Percentiles rank a stretch among this genome's conserved stretches.
Conservation (phyloP, 2,329 filamentous ascomycete genomes). For the Hypoxylon sp. region DNA sequence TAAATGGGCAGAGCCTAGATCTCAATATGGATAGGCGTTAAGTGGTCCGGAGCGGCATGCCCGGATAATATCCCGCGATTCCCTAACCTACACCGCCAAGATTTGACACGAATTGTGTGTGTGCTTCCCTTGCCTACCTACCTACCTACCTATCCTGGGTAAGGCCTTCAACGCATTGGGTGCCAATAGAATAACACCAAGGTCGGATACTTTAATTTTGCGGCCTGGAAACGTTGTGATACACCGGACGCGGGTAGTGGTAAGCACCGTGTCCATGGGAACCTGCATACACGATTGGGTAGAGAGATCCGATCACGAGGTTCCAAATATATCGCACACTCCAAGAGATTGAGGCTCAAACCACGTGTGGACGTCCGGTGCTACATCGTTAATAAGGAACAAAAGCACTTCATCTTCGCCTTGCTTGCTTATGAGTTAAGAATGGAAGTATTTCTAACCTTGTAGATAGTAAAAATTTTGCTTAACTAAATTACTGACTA, state of each 20-base stretch:
- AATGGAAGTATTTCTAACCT: not conserved
- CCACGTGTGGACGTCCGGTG: slow-evolving; percentile 8
- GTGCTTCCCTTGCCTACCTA: not conserved
- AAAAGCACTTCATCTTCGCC: not conserved
- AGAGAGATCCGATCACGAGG: slow-evolving; percentile 12
- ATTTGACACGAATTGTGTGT: slow-evolving; percentile 4
- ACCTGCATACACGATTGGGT: slow-evolving; percentile 29
- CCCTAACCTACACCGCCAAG: slow-evolving; percentile 13
- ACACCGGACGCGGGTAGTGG: not conserved
- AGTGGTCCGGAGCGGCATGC: slow-evolving; percentile 1
- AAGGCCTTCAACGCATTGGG: not conserved
- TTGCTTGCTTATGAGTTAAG: not conserved
- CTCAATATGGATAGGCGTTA: not conserved
- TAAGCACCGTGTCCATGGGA: slow-evolving; percentile 2
- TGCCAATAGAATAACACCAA: slow-evolving; percentile 1
- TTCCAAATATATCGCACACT: not conserved
- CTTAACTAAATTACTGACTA: not conserved
- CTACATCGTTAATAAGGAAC: not conserved
- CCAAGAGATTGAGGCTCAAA: slow-evolving; percentile 12
- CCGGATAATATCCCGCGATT: slow-evolving; percentile 14
- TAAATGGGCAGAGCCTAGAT: slow-evolving; percentile 17
- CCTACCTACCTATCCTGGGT: not conserved
- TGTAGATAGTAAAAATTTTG: not conserved
- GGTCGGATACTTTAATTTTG: not conserved
- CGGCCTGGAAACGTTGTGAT: slow-evolving; percentile 10